Evolutionary conservation across 2,329 filamentous ascomycete species (phyloP), one percentile per base, ranked within the genome.

Genomic region (Paecilomyces fulvus): DNA sequence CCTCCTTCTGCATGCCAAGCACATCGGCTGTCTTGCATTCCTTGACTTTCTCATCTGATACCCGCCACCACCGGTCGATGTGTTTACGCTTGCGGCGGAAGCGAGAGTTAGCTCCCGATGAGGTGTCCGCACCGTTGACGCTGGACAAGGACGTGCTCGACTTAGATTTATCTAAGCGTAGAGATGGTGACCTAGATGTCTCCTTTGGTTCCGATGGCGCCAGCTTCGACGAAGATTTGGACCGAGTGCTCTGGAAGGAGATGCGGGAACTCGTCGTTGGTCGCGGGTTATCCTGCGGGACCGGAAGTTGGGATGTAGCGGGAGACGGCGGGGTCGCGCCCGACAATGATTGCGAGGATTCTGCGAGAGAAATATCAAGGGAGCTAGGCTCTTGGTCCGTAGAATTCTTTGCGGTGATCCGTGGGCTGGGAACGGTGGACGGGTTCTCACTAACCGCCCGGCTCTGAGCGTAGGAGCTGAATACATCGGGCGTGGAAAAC

Each of bases 21-120:
- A 99, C 90, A 64, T 99, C 94, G 55, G 81, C 84, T 5, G 92
- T 97, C 77, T 92, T 96, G 63, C 90, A 88, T 73, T 97, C 92
- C 69, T 92, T 94, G 65, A 97, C 84, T 73, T 95, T 96, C 63
- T 99, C 94, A 70, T 99, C 94, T 62, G 92, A 96, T 62, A 99
- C 95, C 33, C 94, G 85, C 94, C 94, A 99, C 94, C 94, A 99
- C 46, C 88, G 85, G 67, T 95, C 87, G 49, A 80, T 82, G 11
- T 77, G 73, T 66, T 83, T 85, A 63, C 80, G 83, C 58, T 81
- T 83, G 63, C 83, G 85, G 60, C 77, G 82, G 33, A 79, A 70
- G 55, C 76, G 79, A 10, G 69, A 62, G 46, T 58, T 59, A 6
- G 67, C 60, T 11, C 60, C 61, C n/a, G 60, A 51, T 10, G 64